These are phyloP conservation scores for Groenewaldozyma salmanticensis DNA, from an alignment of 805 yeast species.

Conservation along the genomic window DNA sequence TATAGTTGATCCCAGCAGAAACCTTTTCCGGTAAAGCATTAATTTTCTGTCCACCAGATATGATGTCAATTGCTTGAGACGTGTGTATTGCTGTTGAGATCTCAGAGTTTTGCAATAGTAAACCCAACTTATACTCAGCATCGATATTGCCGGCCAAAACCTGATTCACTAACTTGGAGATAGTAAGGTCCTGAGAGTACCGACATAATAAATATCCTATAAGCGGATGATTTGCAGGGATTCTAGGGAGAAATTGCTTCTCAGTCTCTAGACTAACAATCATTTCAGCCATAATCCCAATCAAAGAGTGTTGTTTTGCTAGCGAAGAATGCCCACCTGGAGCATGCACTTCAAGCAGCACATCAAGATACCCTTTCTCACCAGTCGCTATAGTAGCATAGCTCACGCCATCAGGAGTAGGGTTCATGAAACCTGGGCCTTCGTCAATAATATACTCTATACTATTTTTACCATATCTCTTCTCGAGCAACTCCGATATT, in stretches of 20 bases:
- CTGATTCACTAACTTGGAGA: not conserved
- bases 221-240: not conserved
- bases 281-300: conserved; percentile 56
- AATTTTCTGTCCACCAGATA: conserved; percentile 64
- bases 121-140: conserved; percentile 15
- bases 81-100: conserved; percentile 35
- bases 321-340: conserved; percentile 67
- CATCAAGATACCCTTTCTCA: conserved; percentile 46
- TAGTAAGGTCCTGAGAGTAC: conserved; percentile 1
- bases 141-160: conserved; percentile 1
- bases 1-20: conserved; percentile 46
- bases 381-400: conserved; percentile 45
- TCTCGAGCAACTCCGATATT: conserved; percentile 38
- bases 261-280: conserved; percentile 29
- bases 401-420: conserved; percentile 10
- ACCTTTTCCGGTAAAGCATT: conserved; percentile 69
- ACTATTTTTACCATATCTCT: conserved; percentile 48
- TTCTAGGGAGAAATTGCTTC: conserved; percentile 39
- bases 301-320: conserved; percentile 69
- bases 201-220: conserved; percentile 1
- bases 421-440: conserved; percentile 34
- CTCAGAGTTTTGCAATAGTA: conserved; percentile 4
- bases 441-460: conserved; percentile 63
- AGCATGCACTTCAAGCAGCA: conserved; percentile 38
- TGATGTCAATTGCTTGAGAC: conserved; percentile 57